Evolutionary conservation across 495 filamentous ascomycete genomes (phyloP), one percentile per base, ranked within the genome.

Genomic region (Annulohypoxylon bovei): DNA sequence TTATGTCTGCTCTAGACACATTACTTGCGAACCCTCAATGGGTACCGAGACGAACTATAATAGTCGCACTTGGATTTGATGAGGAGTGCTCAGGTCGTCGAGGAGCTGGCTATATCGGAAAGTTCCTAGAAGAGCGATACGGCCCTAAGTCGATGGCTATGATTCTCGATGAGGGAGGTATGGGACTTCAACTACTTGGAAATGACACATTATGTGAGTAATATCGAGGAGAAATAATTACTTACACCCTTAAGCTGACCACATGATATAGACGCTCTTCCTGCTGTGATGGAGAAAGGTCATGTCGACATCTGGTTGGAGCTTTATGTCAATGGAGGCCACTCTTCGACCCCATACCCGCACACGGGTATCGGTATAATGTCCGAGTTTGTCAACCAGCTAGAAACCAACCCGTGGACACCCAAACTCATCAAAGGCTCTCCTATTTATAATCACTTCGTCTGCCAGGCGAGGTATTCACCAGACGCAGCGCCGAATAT

Each of bases 291-390:
- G 70, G 77, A 91, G 76, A 91, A 91, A 72, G 89, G 77, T n/a
- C 75, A 79, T 33, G 62, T 79, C 11, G 89, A 56, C 81, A 83
- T 74, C 63, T 88, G 50, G 87, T 85, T 70, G 70, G 87, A 50
- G 72, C 81, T 90, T 25, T 81, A 84, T 35, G 84, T 88, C 5
- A 81, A 81, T 2, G 89, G 89, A 14, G 89, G 89, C 2, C 88
- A 91, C 71, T 87, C 84, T 47, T 88, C 85, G 3, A 77, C 86
- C 3, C 88, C 89, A 0, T 87, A 84, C 1, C 76, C 84, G 0
- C 88, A 90, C 75, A 91, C 87, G 0, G 86, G 87, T 7, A 89
- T 91, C 62, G 89, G 89, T 3, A 87, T 91, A 54, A 82, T 89
- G 64, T 79, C 83, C 25, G 87, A 91, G 68, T 84, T 90, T 37